A percentile compares a stretch with the other conserved stretches of the same genome.
Evolutionary conservation across 306 rosid species (phyloP).

Genomic region (Boehmeria nivea): DNA sequence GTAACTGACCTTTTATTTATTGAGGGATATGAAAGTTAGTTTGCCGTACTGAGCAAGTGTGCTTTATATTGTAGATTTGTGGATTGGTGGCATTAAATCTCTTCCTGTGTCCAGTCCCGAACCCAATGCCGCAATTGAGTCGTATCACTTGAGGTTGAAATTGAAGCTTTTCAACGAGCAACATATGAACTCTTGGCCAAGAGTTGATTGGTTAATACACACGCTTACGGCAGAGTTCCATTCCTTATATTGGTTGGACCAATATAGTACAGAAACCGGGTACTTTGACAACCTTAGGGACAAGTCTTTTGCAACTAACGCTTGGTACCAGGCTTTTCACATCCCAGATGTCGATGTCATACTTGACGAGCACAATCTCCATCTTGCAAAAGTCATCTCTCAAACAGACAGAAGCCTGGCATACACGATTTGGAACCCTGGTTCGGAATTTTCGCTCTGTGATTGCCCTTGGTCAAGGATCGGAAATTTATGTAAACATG

Average conservation of each 20-base stretch:
- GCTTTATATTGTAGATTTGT: slow-evolving; percentile 46
- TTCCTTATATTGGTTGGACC: slow-evolving; percentile 65
- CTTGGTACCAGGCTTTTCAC: slow-evolving; percentile 59
- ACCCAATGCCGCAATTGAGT: slow-evolving; percentile 61
- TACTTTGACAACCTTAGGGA: slow-evolving; percentile 48
- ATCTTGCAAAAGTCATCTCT: slow-evolving; percentile 57
- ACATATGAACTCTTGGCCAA: slow-evolving; percentile 40
- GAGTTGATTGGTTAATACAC: slow-evolving; percentile 71
- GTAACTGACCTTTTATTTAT: slow-evolving; percentile 9
- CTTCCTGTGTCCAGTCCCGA: slow-evolving; percentile 58
- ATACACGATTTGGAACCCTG: slow-evolving; percentile 68
- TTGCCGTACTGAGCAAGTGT: slow-evolving; percentile 19
- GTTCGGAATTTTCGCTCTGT: slow-evolving; percentile 74
- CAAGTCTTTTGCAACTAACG: slow-evolving; percentile 45
- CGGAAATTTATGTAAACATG: slow-evolving; percentile 72
- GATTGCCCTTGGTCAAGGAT: slow-evolving; percentile 71
- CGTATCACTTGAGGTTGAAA: slow-evolving; percentile 63
- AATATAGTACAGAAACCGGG: slow-evolving; percentile 56
- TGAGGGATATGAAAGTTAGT: not conserved
- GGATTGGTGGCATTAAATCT: slow-evolving; percentile 57
- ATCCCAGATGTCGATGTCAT: slow-evolving; percentile 65
- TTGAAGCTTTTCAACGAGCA: slow-evolving; percentile 51
- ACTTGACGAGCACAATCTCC: slow-evolving; percentile 58
- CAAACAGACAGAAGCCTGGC: slow-evolving; percentile 54
- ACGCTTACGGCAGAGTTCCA: slow-evolving; percentile 59